Evolutionary conservation across 1,139 yeast species (phyloP).

Genomic region (Pneumocystis sp.): DNA sequence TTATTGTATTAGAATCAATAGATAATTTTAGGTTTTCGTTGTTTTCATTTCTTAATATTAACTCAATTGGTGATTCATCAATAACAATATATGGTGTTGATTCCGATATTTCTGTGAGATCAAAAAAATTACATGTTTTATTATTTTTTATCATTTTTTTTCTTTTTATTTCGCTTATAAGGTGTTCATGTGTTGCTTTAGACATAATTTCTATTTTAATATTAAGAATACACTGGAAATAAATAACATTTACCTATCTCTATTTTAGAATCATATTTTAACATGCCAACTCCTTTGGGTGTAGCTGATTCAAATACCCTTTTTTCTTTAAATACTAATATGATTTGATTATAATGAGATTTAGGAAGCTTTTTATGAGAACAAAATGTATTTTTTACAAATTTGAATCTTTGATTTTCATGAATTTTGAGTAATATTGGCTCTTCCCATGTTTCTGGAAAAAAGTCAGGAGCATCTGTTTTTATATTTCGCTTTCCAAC

Average conservation of each 20-base stretch:
- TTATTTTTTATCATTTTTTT: not conserved
- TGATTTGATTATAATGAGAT: not conserved
- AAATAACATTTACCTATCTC: not conserved
- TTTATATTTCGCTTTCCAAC: not conserved
- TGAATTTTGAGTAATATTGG: not conserved
- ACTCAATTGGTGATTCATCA: not conserved
- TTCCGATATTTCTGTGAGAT: not conserved
- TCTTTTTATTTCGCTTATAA: not conserved
- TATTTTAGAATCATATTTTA: not conserved
- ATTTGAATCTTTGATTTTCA: not conserved
- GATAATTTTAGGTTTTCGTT: not conserved
- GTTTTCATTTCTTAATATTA: not conserved
- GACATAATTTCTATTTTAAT: not conserved
- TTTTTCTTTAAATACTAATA: not conserved
- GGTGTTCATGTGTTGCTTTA: not conserved
- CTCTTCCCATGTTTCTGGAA: not conserved
- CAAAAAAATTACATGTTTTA: not conserved
- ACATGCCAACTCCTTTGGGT: not conserved
- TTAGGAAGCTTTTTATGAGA: not conserved
- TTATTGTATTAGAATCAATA: not conserved
- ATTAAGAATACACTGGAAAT: not conserved
- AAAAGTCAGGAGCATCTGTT: not conserved
- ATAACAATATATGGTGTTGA: not conserved
- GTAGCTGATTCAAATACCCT: not conserved
- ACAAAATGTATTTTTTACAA: not conserved